phyloP scores from a whole-genome alignment of 2,329 filamentous ascomycete species.

The Alternaria brassicae region DNA sequence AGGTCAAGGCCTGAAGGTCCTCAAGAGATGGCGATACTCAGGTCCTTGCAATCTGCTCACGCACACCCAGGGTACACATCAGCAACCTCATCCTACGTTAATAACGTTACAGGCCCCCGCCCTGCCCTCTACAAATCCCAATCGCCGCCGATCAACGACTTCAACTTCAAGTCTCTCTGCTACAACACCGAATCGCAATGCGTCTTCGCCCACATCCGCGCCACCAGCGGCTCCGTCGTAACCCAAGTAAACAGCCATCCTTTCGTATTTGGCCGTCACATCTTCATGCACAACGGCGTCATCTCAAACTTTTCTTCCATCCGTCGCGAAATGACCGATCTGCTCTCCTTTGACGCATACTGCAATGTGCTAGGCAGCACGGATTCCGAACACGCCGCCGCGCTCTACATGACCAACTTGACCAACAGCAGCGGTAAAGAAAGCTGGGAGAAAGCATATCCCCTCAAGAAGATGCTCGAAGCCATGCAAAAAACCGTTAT shows the following conservation, averaged over 20 bases:
- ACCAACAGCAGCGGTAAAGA: constrained; percentile 49
- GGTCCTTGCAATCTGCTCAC: constrained; percentile 5
- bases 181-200: constrained; percentile 59
- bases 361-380: constrained; percentile 59
- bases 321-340: constrained; percentile 55
- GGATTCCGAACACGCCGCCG: constrained; percentile 62
- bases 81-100: constrained; percentile 52
- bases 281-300: constrained; percentile 65
- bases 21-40: not conserved
- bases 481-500: constrained; percentile 58
- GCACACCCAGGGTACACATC: constrained; percentile 54
- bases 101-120: constrained; percentile 48
- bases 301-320: constrained; percentile 58
- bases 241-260: constrained; percentile 62
- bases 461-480: constrained; percentile 51
- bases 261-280: constrained; percentile 62
- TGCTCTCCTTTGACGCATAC: constrained; percentile 58
- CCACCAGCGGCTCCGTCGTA: constrained; percentile 57
- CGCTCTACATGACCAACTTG: constrained; percentile 58
- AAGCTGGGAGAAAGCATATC: constrained; percentile 55
- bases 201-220: constrained; percentile 63
- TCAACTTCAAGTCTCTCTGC: constrained; percentile 62
- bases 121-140: constrained; percentile 62
- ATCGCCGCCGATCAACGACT: constrained; percentile 60
- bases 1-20: not conserved